phyloP scores from a whole-genome alignment of 225 moss, liverwort and hornwort species.

The Physcomitrellopsis africana region DNA sequence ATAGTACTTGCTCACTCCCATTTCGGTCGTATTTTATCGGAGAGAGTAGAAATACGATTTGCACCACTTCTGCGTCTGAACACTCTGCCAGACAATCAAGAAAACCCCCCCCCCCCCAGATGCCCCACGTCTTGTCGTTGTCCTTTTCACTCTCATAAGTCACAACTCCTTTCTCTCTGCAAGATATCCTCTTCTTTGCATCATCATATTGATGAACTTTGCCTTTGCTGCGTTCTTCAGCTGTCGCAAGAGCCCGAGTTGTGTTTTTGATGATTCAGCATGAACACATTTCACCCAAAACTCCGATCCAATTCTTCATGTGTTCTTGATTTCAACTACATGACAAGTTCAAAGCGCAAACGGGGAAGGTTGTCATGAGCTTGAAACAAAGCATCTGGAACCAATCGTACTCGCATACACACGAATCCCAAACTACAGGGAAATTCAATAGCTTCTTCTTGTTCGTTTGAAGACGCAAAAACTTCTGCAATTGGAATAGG shows the following conservation, averaged over 20 bases:
- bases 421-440: background rate
- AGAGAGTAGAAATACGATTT: background rate
- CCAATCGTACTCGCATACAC: background rate
- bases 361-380: background rate
- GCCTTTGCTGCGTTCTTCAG: background rate
- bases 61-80: background rate
- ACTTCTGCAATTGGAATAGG: constrained; percentile 4
- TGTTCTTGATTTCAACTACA: too few relatives aligned
- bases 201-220: background rate
- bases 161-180: background rate
- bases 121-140: background rate
- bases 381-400: constrained; percentile 5
- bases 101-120: background rate
- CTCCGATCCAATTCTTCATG: background rate
- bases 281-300: background rate
- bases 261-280: background rate
- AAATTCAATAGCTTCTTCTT: background rate
- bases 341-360: background rate
- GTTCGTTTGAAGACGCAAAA: background rate
- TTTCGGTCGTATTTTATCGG: constrained; percentile 9
- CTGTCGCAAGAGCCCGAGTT: background rate
- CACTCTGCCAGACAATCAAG: background rate
- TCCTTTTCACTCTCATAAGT: background rate
- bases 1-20: constrained; percentile 48
- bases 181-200: background rate